Evolutionary conservation across 2,329 filamentous ascomycete genomes (phyloP), one percentile per base, ranked within the genome.

Genomic region (Cytospora chrysosperma): DNA sequence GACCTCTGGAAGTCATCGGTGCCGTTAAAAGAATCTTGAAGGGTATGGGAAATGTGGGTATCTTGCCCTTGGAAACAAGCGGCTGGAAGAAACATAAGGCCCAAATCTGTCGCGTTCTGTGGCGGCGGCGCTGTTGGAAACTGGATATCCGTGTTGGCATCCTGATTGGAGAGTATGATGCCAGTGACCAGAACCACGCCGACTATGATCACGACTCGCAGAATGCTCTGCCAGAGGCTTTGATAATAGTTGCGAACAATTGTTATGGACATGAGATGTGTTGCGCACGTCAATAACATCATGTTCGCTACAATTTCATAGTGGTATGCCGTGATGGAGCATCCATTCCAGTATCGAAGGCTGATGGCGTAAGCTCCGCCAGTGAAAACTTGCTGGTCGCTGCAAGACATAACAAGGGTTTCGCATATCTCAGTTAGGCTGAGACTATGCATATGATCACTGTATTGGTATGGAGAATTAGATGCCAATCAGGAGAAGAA

Each of bases 301-400:
- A 75, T 73, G 64, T 75, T 76, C 15, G 71, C 69, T 1, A 76
- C 69, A 49, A 77, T 68, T 55, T 76, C 74, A 68, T 77, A 76
- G 65, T 77, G 75, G 62, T 77, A 76, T 2, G 74, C 71, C 37
- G 72, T 72, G 55, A 76, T 67, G 40, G 69, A 68, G 66, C 74
- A 76, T 19, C 72, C 73, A 47, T 70, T 71, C 62, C 68, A 71
- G 59, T 75, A 76, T 13, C 71, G 71, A 43, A 77, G 67, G 3
- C 74, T 72, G 21, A 76, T 66, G 47, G 73, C 72, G 61, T 75
- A 77, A 8, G 75, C 75, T 1, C 70, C 74, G 19, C 75, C 75
- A 1, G 74, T 76, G 65, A 77, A 76, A 53, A 76, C 67, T 52
- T 77, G 74, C 63, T 76, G 74, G 63, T 77, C 74, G 58, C 73